phyloP scores from a whole-genome alignment of 257 asterid species.

The Salvia miltiorrhiza region DNA sequence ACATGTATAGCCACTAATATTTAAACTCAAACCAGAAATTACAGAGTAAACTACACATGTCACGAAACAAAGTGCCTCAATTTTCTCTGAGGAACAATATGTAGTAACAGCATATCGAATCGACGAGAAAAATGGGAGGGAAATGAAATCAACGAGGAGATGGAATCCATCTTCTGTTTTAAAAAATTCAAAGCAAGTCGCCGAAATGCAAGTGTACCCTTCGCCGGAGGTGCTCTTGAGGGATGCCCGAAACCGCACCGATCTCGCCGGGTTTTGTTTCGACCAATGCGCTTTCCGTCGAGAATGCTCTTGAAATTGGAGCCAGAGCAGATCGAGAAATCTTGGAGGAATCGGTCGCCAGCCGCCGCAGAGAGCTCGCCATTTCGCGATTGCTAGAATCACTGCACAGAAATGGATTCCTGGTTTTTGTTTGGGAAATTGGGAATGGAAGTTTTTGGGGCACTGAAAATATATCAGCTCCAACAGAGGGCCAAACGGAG shows the following conservation, averaged over 20 bases:
- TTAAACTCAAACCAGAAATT: neutral
- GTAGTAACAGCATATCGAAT: neutral
- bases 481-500: neutral
- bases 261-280: slow-evolving; percentile 83
- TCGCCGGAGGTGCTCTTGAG: slow-evolving; percentile 82
- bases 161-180: neutral
- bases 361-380: slow-evolving; percentile 70
- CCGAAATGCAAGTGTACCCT: slow-evolving; percentile 35
- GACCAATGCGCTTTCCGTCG: slow-evolving; percentile 61
- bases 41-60: neutral
- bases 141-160: neutral
- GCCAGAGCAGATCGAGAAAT: slow-evolving; percentile 38
- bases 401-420: slow-evolving; percentile 9
- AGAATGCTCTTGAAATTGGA: slow-evolving; percentile 49
- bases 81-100: neutral
- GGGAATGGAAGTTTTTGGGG: slow-evolving; percentile 7
- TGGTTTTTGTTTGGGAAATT: neutral
- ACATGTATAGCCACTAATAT: neutral
- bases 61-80: neutral
- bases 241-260: slow-evolving; percentile 85
- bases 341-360: slow-evolving; percentile 41
- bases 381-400: slow-evolving; percentile 32
- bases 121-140: neutral
- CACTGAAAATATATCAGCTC: neutral
- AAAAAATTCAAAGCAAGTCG: neutral